Evolutionary conservation across 139 green algal species (phyloP), one percentile per base, ranked within the genome.

Genomic region (Zygnema circumcarinatum): DNA sequence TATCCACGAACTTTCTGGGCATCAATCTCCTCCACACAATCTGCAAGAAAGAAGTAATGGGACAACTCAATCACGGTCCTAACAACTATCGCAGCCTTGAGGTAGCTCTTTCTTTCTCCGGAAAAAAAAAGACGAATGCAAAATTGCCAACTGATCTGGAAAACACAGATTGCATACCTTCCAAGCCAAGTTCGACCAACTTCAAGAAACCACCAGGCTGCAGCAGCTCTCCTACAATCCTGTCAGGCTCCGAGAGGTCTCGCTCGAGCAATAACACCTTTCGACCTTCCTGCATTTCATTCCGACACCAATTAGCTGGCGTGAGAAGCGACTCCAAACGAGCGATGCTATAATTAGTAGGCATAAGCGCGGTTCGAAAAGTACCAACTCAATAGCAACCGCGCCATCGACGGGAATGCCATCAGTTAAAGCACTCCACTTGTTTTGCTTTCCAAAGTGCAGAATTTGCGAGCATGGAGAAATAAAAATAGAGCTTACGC

Each of bases 191-290:
- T n/a, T 92, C 81, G 62, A 98, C 96, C 1, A 99, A 94, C 93
- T 94, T 94, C 38, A 98, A 85, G 85, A 97, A 98, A 76, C 97
- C 97, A 3, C 97, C 97, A 1, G 97, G 97, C 93, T 99, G 97
- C 83, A 99, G 93, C 88, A 99, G 94, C 94, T 99, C 97, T 0
- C 97, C 97, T n/a, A 99, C 95, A 40, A 99, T 99, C n/a, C 97
- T 92, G 89, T 99, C 96, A 38, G 97, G 97, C 93, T 98, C 94
- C 1, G 79, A 74, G 2, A 99, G 86, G 81, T 98, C 96, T 0
- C 96, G 92, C 89, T 99, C 97, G 47, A 99, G 81, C 54, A 98
- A 80, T 56, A 99, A 92, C 56, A 98, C 95, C 1, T 92, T 84
- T 0, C 96, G 90, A 0, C 95, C 94, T 73, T 94, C 22, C 86